Evolutionary conservation across 2,329 filamentous ascomycete species (phyloP).

Genomic region (Aspergillus ochraceoroseus): DNA sequence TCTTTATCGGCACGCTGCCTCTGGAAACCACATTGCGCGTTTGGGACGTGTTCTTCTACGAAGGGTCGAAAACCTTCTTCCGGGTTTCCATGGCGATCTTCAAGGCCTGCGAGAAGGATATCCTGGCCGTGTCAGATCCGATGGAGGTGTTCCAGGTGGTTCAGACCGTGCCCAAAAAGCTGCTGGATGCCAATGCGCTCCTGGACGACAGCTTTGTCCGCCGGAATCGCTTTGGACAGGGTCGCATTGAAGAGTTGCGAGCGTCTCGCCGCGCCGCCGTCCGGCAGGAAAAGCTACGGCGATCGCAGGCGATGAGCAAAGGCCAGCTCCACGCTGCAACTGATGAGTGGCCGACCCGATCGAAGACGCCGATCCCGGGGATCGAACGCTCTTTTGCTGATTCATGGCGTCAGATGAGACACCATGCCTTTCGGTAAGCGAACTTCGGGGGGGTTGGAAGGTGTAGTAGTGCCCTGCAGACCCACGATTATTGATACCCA

Average conservation of each 20-base stretch:
- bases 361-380: conserved; percentile 27
- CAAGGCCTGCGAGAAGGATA: conserved; percentile 77
- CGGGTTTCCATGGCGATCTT: conserved; percentile 87
- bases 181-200: conserved; percentile 75
- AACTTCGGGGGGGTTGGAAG: neutral
- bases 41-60: conserved; percentile 95
- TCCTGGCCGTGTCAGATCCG: conserved; percentile 72
- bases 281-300: conserved; percentile 39
- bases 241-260: conserved; percentile 70
- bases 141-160: conserved; percentile 97
- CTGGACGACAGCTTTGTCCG: conserved; percentile 79
- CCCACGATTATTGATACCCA: conserved; percentile 20
- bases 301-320: conserved; percentile 36
- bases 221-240: conserved; percentile 74
- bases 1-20: conserved; percentile 87
- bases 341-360: conserved; percentile 31
- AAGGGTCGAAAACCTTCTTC: conserved; percentile 90
- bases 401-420: conserved; percentile 35
- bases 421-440: conserved; percentile 32
- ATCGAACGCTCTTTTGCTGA: conserved; percentile 33
- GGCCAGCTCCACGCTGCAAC: conserved; percentile 32
- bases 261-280: conserved; percentile 58
- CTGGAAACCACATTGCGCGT: conserved; percentile 88
- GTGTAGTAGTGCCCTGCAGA: neutral
- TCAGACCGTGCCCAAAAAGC: conserved; percentile 73